A percentile compares a stretch with the other conserved stretches of the same genome.
These are phyloP conservation scores for Coprinopsis sp. DNA, from an alignment of 768 basidiomycete genomes.

Conservation along the genomic window DNA sequence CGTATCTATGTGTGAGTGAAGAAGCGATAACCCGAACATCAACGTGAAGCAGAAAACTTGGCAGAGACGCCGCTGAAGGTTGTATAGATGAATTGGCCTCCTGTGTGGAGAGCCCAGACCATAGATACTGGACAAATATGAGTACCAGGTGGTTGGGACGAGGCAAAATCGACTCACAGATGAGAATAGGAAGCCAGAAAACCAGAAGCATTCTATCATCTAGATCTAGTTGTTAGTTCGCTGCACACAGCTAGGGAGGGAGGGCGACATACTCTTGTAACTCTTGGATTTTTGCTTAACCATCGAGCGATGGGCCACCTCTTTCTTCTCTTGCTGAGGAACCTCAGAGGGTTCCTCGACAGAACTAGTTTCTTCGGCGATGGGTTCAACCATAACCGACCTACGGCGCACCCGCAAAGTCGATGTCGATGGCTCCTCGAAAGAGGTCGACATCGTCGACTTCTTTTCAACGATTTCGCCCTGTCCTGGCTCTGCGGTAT, in stretches of 20 bases:
- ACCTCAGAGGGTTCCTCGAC: slow-evolving; percentile 40
- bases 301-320: slow-evolving; percentile 60
- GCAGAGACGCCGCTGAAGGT: slow-evolving; percentile 13
- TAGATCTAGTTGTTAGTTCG: slow-evolving; percentile 25
- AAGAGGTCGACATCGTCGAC: slow-evolving; percentile 12
- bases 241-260: neutral
- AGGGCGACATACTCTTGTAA: slow-evolving; percentile 55
- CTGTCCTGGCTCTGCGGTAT: slow-evolving; percentile 55
- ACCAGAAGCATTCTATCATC: slow-evolving; percentile 81
- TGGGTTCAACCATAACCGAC: too few relatives aligned
- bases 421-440: slow-evolving; percentile 8
- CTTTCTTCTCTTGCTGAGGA: slow-evolving; percentile 64
- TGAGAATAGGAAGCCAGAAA: slow-evolving; percentile 84
- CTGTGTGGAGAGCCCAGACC: slow-evolving; percentile 55
- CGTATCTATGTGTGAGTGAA: neutral
- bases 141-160: slow-evolving; percentile 3
- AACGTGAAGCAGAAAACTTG: neutral
- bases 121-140: slow-evolving; percentile 44
- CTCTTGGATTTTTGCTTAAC: slow-evolving; percentile 39
- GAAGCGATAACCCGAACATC: neutral
- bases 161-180: slow-evolving; percentile 48
- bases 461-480: slow-evolving; percentile 16
- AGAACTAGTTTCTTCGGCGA: too few relatives aligned
- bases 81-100: slow-evolving; percentile 48
- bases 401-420: too few relatives aligned